These are phyloP conservation scores for Colletotrichum liriopes DNA, from an alignment of 2,329 filamentous ascomycete genomes.

Conservation along the genomic window DNA sequence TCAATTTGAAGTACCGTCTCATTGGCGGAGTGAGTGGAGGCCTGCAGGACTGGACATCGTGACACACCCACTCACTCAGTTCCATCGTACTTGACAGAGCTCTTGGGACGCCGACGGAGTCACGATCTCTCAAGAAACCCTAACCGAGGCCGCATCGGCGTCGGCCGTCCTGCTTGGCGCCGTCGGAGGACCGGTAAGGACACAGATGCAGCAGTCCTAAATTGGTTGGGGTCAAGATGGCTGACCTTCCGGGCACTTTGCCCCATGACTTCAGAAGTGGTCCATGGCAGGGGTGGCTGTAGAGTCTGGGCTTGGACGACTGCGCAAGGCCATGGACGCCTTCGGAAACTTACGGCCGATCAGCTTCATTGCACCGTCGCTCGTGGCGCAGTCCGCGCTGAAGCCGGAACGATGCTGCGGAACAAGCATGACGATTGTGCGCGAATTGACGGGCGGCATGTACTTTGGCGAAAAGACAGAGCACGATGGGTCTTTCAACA, in stretches of 20 bases:
- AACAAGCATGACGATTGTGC: conserved; percentile 92
- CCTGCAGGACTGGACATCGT: not conserved
- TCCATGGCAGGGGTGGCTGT: conserved; percentile 51
- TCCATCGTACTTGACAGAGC: conserved; percentile 67
- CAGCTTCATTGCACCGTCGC: conserved; percentile 91
- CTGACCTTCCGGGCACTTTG: not conserved
- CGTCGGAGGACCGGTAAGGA: conserved; percentile 97
- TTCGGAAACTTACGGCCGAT: conserved; percentile 97
- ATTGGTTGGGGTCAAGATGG: not conserved
- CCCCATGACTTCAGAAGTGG: not conserved
- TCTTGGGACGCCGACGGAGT: conserved; percentile 88
- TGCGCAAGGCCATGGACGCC: conserved; percentile 93
- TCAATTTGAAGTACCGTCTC: conserved; percentile 92
- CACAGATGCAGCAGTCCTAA: conserved; percentile 88
- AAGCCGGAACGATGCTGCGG: conserved; percentile 88
- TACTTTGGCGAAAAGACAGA: conserved; percentile 95
- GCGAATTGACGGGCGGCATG: conserved; percentile 92
- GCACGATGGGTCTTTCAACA: conserved; percentile 77
- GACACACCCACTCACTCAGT: not conserved
- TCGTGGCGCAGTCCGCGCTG: conserved; percentile 88
- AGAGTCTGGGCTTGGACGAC: conserved; percentile 82
- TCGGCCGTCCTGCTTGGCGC: conserved; percentile 91
- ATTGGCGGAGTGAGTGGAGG: conserved; percentile 85
- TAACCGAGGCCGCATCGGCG: conserved; percentile 83
- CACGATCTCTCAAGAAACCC: conserved; percentile 86